Percentiles rank a stretch among this genome's conserved stretches.
These are phyloP conservation scores for Jackrogersella multiformis DNA, from an alignment of 495 filamentous ascomycete species.

Conservation along the genomic window DNA sequence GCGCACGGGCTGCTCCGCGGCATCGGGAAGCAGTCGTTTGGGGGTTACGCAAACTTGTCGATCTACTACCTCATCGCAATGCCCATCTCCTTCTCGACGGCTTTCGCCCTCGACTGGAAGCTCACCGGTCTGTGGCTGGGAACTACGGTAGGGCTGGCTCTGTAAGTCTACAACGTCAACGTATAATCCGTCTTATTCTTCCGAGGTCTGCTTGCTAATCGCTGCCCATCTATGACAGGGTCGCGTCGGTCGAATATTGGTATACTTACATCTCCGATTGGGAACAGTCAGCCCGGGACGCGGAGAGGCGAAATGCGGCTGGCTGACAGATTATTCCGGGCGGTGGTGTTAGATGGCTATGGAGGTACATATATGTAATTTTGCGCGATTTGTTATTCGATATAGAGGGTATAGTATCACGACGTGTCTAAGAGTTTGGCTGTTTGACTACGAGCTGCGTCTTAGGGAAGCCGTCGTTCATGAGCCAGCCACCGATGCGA, in stretches of 20 bases:
- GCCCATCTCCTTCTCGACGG: slow-evolving; percentile 80
- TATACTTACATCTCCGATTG: slow-evolving; percentile 75
- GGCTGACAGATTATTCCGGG: slow-evolving; percentile 50
- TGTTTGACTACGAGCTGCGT: not conserved
- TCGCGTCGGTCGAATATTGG: slow-evolving; percentile 69
- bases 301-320: slow-evolving; percentile 70
- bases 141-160: slow-evolving; percentile 72
- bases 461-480: too few species aligned
- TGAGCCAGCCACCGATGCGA: too few species aligned
- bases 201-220: slow-evolving; percentile 26
- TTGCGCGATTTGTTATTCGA: slow-evolving; percentile 6
- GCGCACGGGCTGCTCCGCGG: slow-evolving; percentile 87
- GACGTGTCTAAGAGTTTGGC: not conserved
- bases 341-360: not conserved
- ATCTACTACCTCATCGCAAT: slow-evolving; percentile 87
- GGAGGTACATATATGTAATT: too few species aligned
- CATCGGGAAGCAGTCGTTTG: slow-evolving; percentile 84
- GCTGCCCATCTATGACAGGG: slow-evolving; percentile 50
- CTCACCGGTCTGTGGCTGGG: slow-evolving; percentile 83
- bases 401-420: not conserved
- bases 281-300: slow-evolving; percentile 78
- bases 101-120: slow-evolving; percentile 76
- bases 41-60: slow-evolving; percentile 84
- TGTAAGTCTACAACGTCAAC: slow-evolving; percentile 53
- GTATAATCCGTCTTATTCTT: not conserved